These are phyloP conservation scores for Crucibulum laeve DNA, from an alignment of 768 basidiomycete species.

Conservation along the genomic window DNA sequence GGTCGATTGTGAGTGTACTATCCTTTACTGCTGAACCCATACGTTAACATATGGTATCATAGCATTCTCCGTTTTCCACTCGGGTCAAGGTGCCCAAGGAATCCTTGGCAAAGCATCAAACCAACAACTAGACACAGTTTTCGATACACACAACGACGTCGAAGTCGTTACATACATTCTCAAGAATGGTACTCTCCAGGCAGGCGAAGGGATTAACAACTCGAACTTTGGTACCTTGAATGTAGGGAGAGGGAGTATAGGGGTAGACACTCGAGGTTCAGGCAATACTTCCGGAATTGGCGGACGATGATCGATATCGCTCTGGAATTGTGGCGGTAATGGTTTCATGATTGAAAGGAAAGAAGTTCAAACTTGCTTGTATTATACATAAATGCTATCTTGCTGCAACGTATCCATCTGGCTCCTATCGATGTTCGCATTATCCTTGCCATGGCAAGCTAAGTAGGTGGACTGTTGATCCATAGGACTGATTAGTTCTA, in stretches of 20 bases:
- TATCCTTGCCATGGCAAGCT: too few relatives aligned
- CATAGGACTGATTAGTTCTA: too few relatives aligned
- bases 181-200: slow-evolving; percentile 57
- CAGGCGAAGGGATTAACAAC: slow-evolving; percentile 38
- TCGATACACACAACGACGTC: slow-evolving; percentile 59
- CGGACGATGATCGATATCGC: neutral
- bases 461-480: too few relatives aligned
- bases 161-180: slow-evolving; percentile 62
- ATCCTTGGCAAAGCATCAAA: slow-evolving; percentile 69
- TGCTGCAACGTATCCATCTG: too few relatives aligned
- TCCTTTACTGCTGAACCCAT: neutral
- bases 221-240: slow-evolving; percentile 15
- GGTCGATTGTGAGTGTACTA: slow-evolving; percentile 64
- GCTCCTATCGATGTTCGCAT: too few relatives aligned
- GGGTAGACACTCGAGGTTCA: slow-evolving; percentile 26
- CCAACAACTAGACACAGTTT: slow-evolving; percentile 75
- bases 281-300: neutral
- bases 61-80: slow-evolving; percentile 74
- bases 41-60: slow-evolving; percentile 1
- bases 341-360: too few relatives aligned
- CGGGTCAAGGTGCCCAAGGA: slow-evolving; percentile 77
- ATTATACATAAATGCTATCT: too few relatives aligned
- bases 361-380: too few relatives aligned
- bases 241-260: slow-evolving; percentile 23
- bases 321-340: neutral